Base-by-base conservation (phyloP, 2,329 filamentous ascomycete species). In the Stemphylium vesicarium region DNA sequence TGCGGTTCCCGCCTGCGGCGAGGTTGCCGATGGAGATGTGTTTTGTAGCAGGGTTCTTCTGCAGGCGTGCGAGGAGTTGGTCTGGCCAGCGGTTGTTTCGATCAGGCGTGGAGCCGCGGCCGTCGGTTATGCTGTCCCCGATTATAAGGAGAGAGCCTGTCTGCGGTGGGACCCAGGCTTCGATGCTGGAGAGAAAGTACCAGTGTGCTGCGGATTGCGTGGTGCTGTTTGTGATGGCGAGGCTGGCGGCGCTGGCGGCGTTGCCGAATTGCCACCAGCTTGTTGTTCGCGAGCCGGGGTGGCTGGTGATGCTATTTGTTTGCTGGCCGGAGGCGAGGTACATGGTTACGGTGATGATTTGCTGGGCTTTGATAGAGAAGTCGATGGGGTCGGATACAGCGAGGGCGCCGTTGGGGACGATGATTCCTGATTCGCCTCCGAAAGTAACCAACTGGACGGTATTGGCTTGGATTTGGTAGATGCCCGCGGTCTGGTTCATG, bases 1-100 rank as follows among this genome's bases (percentile, higher is more conserved):
- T 80, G 0, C 85, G 77, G 71, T 90, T 90, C n/a, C 87, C 88
- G 39, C 87, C 87, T 1, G 87, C 87, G 1, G 86, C 87, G 72
- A 89, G 84, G 75, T 90, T 89, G 59, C 81, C 78, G 11, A 89
- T 74, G 11, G 81, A 80, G 45, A 89, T 80, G 56, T 81, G 74
- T 18, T 74, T 76, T 41, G 82, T 80, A 11, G 70, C 59, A 9
- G 70, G 67, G 41, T 22, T 43, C 40, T 64, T 78, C 68, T 60
- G 80, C 66, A 65, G 84, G 80, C 77, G 87, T 74, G 51, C 79
- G 29, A 69, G 62, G 16, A 72, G 63, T 4, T 69, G 65, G 36
- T 75, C 69, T 0, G 72, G 71, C 72, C 71, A 75, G 66, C 81
- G 81, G 62, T 87, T 82, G 72, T 88, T 87, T 18, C 68, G 74